phyloP scores from a whole-genome alignment of 108 stramenopile species.

The Conticribra weissflogii region DNA sequence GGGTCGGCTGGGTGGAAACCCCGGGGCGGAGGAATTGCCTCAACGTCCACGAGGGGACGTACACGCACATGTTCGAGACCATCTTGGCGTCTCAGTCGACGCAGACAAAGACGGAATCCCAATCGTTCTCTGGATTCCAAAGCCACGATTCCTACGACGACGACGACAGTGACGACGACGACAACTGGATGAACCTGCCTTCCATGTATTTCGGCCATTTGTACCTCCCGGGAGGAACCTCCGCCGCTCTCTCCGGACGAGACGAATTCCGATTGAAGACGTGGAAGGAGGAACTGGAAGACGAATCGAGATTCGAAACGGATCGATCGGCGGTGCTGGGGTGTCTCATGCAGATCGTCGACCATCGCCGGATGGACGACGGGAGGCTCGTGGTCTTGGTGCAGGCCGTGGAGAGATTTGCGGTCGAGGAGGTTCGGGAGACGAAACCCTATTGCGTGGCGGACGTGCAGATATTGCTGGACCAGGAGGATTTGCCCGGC shows the following conservation, averaged over 20 bases:
- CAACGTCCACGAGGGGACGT: slow-evolving; percentile 70
- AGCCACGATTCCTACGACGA: no score
- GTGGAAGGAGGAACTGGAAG: slow-evolving; percentile 44
- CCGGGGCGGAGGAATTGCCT: slow-evolving; percentile 81
- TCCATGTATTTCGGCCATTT: slow-evolving; percentile 78
- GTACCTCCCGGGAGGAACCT: slow-evolving; percentile 44
- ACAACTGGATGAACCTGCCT: slow-evolving; percentile 24
- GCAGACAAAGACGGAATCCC: background rate
- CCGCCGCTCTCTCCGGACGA: background rate
- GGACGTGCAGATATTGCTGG: slow-evolving; percentile 69
- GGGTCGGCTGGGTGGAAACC: slow-evolving; percentile 76
- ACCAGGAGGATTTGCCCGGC: slow-evolving; percentile 62
- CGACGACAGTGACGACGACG: background rate
- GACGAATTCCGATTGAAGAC: slow-evolving; percentile 27
- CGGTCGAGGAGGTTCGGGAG: slow-evolving; percentile 59
- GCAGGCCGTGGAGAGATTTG: slow-evolving; percentile 77
- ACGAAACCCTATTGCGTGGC: slow-evolving; percentile 67
- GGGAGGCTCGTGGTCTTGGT: slow-evolving; percentile 69
- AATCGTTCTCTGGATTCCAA: no score
- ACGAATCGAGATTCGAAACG: slow-evolving; percentile 31
- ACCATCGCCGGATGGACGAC: slow-evolving; percentile 73
- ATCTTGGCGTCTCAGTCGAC: slow-evolving; percentile 39
- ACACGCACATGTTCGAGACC: slow-evolving; percentile 81
- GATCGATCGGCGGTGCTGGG: slow-evolving; percentile 56
- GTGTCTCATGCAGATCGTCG: slow-evolving; percentile 64